Evolutionary conservation across 2,329 filamentous ascomycete species (phyloP), one percentile per base, ranked within the genome.

Genomic region (Fusarium buharicum): DNA sequence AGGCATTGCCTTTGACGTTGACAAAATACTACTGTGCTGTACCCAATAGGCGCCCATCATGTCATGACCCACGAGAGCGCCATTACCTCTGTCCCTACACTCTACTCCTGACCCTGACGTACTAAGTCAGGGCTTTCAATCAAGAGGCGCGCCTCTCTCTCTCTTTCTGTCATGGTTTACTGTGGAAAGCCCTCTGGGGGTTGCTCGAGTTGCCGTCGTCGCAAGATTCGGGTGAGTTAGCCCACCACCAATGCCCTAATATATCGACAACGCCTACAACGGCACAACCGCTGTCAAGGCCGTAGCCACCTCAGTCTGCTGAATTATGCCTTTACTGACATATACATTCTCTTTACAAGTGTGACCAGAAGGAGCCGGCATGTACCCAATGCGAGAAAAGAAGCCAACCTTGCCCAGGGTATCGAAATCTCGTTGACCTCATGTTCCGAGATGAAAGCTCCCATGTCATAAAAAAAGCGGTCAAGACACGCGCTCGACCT

Each of bases 361-460:
- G 84, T 69, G 84, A 86, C 64, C 80, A 84, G 68, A 76, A 73
- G 52, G 77, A 79, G 40, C 80, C 81, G 10, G 77, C 78, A 41
- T 86, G 84, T 54, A 82, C 82, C 43, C 84, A 86, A 70, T 86
- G 84, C 68, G 76, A 78, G 45, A 83, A 84, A 67, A 79, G 82
- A 37, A 77, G 81, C 54, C 76, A 81, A 48, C 56, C 72, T 72
- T 86, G 84, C 55, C 83, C 83, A 28, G 84, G 84, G 51, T 86
- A 86, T 64, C 76, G 83, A 38, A 82, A 83, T 59, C 75, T 82
- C 44, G 78, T 84, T 36, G 83, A 86, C 62, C 77, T 86, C 58
- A 84, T 86, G 77, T 86, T 86, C 64, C 79, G 83, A 37, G 82
- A 86, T 66, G 81, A 86, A 70, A 86, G 81, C 61, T 79, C 77